A percentile compares a stretch with the other conserved stretches of the same genome.
Evolutionary conservation across 768 basidiomycete genomes (phyloP).

Genomic region (Suillus ampliporus): DNA sequence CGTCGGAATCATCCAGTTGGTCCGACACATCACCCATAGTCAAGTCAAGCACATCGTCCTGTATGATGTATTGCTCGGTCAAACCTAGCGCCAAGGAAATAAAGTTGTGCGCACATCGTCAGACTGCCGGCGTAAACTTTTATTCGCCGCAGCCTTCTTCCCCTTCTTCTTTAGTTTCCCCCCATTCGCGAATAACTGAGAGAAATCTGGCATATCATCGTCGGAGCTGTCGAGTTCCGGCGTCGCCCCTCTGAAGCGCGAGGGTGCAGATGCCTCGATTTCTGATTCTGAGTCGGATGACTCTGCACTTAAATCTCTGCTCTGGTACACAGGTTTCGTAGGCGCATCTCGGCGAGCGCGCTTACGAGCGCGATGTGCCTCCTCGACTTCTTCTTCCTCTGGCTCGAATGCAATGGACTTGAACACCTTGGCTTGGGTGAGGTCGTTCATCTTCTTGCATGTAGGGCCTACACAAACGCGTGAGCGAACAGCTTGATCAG

Average conservation of each 20-base stretch:
- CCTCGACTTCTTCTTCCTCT: slow-evolving; percentile 57
- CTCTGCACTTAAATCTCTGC: slow-evolving; percentile 4
- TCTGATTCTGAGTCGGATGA: slow-evolving; percentile 18
- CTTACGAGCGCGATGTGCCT: slow-evolving; percentile 41
- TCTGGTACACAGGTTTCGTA: slow-evolving; percentile 15
- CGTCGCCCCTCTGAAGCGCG: slow-evolving; percentile 19
- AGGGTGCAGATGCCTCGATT: slow-evolving; percentile 7
- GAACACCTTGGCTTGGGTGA: slow-evolving; percentile 58
- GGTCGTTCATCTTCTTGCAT: slow-evolving; percentile 71
- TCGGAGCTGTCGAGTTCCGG: slow-evolving; percentile 49
- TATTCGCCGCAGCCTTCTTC: slow-evolving; percentile 8
- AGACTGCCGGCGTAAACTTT: neutral
- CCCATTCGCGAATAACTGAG: slow-evolving; percentile 42
- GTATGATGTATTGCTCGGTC: neutral
- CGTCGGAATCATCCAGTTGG: slow-evolving; percentile 32
- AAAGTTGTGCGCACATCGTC: neutral
- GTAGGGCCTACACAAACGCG: slow-evolving; percentile 54
- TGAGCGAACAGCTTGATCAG: slow-evolving; percentile 1
- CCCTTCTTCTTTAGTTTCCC: slow-evolving; percentile 36
- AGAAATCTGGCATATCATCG: slow-evolving; percentile 58
- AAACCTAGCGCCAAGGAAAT: neutral
- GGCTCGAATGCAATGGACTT: slow-evolving; percentile 72
- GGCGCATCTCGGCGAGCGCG: slow-evolving; percentile 24
- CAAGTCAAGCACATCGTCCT: slow-evolving; percentile 30
- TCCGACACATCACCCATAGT: slow-evolving; percentile 38